These are phyloP conservation scores for Leishmania guyanensis DNA, from an alignment of 208 protist species.

Conservation along the genomic window DNA sequence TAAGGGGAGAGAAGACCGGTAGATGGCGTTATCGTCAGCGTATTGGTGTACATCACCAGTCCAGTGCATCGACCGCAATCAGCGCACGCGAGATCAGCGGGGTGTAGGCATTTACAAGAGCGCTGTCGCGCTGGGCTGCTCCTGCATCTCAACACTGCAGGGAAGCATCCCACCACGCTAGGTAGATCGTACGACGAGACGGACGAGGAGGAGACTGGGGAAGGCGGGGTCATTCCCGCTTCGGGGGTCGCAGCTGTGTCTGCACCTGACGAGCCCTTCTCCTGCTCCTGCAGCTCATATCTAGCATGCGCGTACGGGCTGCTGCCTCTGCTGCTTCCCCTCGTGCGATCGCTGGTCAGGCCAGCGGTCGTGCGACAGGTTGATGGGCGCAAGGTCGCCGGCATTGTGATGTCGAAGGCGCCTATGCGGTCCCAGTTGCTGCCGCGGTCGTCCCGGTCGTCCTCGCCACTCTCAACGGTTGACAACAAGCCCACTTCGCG, in stretches of 20 bases:
- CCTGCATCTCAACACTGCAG: neutral
- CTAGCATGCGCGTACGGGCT: too few species aligned
- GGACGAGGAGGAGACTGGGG: neutral
- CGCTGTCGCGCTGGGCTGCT: neutral
- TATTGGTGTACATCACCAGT: neutral
- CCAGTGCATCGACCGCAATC: neutral
- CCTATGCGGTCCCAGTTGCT: neutral
- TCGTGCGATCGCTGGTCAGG: neutral
- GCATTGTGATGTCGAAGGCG: neutral
- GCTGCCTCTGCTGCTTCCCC: neutral
- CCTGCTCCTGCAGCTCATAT: neutral
- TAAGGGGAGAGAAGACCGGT: neutral
- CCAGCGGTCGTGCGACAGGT: neutral
- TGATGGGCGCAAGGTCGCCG: neutral
- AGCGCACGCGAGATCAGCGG: neutral
- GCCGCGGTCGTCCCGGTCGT: conserved; percentile 1
- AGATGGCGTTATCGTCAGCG: conserved; percentile 5
- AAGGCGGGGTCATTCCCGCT: conserved; percentile 3
- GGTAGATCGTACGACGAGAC: neutral
- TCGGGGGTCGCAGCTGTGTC: neutral
- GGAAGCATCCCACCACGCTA: neutral
- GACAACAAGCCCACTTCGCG: conserved; percentile 5
- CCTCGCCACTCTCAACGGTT: conserved; percentile 1
- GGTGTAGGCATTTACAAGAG: neutral
- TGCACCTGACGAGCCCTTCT: neutral